Conservation (phyloP, 2,329 filamentous ascomycete species). For the Annulohypoxylon truncatum region DNA sequence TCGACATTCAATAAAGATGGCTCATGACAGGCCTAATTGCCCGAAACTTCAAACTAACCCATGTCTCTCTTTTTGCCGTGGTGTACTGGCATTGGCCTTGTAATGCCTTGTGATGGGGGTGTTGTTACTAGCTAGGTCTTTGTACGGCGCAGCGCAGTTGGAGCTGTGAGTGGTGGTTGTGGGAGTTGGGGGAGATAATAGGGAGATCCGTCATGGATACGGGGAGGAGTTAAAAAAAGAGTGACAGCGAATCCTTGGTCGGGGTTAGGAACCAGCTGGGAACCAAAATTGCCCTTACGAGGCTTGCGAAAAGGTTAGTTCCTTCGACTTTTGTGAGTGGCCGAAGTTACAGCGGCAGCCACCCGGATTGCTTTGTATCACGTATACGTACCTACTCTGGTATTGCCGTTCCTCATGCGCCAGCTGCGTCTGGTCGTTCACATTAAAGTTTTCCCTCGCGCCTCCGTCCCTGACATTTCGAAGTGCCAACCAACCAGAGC, state of each 20-base stretch:
- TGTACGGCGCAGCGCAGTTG: slow-evolving; percentile 11
- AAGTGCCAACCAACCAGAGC: slow-evolving; percentile 39
- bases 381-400: slow-evolving; percentile 13
- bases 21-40: slow-evolving; percentile 37
- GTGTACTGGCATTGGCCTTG: neutral
- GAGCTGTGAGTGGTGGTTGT: neutral
- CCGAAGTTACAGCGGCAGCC: slow-evolving; percentile 45
- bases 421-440: slow-evolving; percentile 28
- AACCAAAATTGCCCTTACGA: neutral
- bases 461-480: slow-evolving; percentile 40
- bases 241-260: slow-evolving; percentile 6
- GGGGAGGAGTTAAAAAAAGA: neutral
- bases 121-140: neutral
- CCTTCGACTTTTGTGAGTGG: slow-evolving; percentile 25
- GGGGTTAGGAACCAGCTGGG: slow-evolving; percentile 12
- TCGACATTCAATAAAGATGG: slow-evolving; percentile 24
- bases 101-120: neutral
- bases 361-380: slow-evolving; percentile 20
- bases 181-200: slow-evolving; percentile 20
- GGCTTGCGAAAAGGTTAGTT: neutral
- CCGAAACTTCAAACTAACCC: slow-evolving; percentile 39
- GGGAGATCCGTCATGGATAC: slow-evolving; percentile 30
- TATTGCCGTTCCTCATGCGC: slow-evolving; percentile 11
- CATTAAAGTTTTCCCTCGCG: slow-evolving; percentile 30
- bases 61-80: slow-evolving; percentile 17